Percentiles rank a stretch among this genome's conserved stretches.
Evolutionary conservation across 2,329 filamentous ascomycete genomes (phyloP).

Genomic region (Mycocentrospora acerina): DNA sequence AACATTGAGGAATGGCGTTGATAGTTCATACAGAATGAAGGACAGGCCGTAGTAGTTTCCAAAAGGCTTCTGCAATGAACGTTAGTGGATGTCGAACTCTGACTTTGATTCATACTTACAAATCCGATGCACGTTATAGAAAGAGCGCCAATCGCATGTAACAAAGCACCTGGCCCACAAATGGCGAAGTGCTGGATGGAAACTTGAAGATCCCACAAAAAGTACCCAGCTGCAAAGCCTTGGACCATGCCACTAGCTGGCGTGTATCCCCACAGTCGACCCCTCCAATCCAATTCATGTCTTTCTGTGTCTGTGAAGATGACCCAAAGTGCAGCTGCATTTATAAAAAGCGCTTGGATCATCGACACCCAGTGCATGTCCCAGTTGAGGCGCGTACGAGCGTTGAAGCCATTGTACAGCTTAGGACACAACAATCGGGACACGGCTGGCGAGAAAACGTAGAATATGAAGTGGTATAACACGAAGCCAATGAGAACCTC

Average conservation of each 20-base stretch:
- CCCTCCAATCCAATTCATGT: slow-evolving; percentile 65
- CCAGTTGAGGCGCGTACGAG: slow-evolving; percentile 73
- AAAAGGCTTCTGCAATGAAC: slow-evolving; percentile 67
- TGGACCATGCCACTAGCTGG: slow-evolving; percentile 73
- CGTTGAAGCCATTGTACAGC: slow-evolving; percentile 63
- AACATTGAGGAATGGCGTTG: slow-evolving; percentile 79
- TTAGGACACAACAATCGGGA: slow-evolving; percentile 63
- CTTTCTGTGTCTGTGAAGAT: slow-evolving; percentile 68
- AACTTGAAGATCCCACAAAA: slow-evolving; percentile 77
- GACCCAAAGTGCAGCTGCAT: slow-evolving; percentile 68
- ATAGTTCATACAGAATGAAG: slow-evolving; percentile 85
- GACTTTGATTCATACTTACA: slow-evolving; percentile 52
- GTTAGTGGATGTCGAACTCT: slow-evolving; percentile 12
- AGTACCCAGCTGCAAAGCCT: slow-evolving; percentile 76
- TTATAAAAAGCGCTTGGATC: slow-evolving; percentile 73
- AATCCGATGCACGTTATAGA: slow-evolving; percentile 76
- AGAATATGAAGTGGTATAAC: slow-evolving; percentile 69
- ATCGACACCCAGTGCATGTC: slow-evolving; percentile 84
- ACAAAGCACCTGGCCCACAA: slow-evolving; percentile 72
- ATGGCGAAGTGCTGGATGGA: slow-evolving; percentile 67
- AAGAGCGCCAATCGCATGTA: slow-evolving; percentile 73
- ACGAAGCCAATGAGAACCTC: slow-evolving; percentile 68
- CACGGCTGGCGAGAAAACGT: slow-evolving; percentile 66
- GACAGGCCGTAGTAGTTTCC: slow-evolving; percentile 78
- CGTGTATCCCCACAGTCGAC: slow-evolving; percentile 76